Base-by-base conservation (phyloP, 352 stramenopile genomes). In the Globisporangium irregulare region DNA sequence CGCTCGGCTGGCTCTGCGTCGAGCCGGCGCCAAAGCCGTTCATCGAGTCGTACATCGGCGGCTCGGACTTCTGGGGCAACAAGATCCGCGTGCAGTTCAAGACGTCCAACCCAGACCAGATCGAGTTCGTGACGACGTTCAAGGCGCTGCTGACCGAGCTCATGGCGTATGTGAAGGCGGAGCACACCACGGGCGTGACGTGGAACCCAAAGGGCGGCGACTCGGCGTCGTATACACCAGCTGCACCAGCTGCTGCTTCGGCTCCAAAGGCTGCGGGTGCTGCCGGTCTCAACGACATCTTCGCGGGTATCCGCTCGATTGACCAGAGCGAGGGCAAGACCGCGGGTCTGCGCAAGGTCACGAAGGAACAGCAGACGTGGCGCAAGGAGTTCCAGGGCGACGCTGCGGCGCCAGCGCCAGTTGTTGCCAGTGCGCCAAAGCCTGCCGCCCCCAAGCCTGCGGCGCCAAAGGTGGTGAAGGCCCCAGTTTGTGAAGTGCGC, bases 281-380 rank as follows among this genome's bases (percentile, higher is more conserved):
- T 67, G 89, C 73, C 50, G 92, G 89, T 10, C 79, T 92, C 34
- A 82, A 76, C 64, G 85, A 79, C 63, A 77, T 99, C 14, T 97
- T 99, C 67, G 84, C 82, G 14, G 94, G 97, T 25, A 94, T 94
- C 53, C 79, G 85, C 69, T 86, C 81, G 22, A 91, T 90, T 57
- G 93, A 96, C 71, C 89, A 98, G 95, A 92, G 94, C 72, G 79
- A 79, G 50, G 96, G 89, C 10, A 95, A 95, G 62, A 98, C 97
- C 0, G 95, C 92, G 6, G 97, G 96, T 29, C 77, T 99, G 2
- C 96, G 95, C 73, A 98, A 98, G 72, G 94, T 98, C 58, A 97
- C 91, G n/a, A 98, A 98, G 80, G 96, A 99, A 68, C 91, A 97
- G 87, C 95, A 99, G 81, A 99, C 97, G n/a, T 99, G 95, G 95